Evolutionary conservation across 495 filamentous ascomycete genomes (phyloP), one percentile per base, ranked within the genome.

Genomic region (Ascodesmis nigricans): DNA sequence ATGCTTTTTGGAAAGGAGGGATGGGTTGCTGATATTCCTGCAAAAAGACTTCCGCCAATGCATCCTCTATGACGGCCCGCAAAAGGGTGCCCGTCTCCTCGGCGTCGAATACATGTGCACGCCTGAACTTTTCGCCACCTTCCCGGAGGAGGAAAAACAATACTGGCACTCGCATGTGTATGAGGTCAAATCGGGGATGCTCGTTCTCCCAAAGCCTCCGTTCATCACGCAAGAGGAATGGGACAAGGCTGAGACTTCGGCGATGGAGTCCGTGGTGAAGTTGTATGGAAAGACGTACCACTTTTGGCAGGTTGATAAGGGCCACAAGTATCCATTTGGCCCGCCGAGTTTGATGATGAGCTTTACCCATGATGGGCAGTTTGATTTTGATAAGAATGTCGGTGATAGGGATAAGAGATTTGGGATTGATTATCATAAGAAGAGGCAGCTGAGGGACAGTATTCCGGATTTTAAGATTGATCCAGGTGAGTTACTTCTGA

Each of bases 41-140:
- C n/a, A n/a, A n/a, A n/a, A n/a, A 64, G 71, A 75, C 43, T 53
- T 75, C 35, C 67, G 79, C 14, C 78, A 83, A 61, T 93, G 84
- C 47, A 64, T 92, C 24, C 67, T 92, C 32, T 91, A 91, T 61
- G 78, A 84, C 54, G 62, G 63, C 1, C 58, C 69, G 0, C 53
- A 55, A 0, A 56, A 64, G 11, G 69, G 69, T 27, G 79, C 81
- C 6, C 63, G 73, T 2, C 60, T 91, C 9, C 71, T 91, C 41
- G 81, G 82, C 23, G 61, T 92, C 42, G 84, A 93, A 55, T 92
- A 92, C 61, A 87, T 93, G 81, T 74, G 91, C 47, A 68, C 69
- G 2, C 68, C 70, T 0, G 55, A 57, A 2, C 58, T 91, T 1
- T 91, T 70, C 59, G 54, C 59, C 6, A 71, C 65, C 0, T 68